Percentiles rank a stretch among this genome's conserved stretches.
Conservation (phyloP, 2,329 filamentous ascomycete species). For the Fusarium transvaalense region DNA sequence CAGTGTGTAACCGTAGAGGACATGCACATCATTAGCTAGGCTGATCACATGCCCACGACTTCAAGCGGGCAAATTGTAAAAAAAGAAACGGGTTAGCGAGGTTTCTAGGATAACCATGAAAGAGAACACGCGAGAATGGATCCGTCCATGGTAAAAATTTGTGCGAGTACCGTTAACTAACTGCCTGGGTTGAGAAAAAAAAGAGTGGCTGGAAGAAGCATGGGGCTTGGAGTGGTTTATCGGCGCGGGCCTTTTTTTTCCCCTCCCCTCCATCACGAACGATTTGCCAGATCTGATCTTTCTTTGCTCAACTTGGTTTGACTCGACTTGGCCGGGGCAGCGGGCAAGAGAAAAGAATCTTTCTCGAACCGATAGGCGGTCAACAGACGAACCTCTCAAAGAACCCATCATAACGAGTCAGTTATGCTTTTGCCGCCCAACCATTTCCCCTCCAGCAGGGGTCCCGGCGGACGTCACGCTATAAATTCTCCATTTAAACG, state of each 20-base stretch:
- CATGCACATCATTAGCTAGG: background rate
- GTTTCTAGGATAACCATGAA: constrained; percentile 8
- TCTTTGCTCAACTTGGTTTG: background rate
- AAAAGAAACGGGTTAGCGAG: constrained; percentile 4
- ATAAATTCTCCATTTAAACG: constrained; percentile 1
- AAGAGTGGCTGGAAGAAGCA: constrained; percentile 30
- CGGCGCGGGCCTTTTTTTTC: constrained; percentile 29
- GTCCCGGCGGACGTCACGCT: constrained; percentile 4
- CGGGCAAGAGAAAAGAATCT: background rate
- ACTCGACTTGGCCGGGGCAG: constrained; percentile 25
- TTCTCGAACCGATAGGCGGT: constrained; percentile 5
- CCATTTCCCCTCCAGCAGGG: constrained; percentile 21
- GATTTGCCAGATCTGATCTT: constrained; percentile 9
- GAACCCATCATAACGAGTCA: constrained; percentile 25
- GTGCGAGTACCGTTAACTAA: constrained; percentile 6
- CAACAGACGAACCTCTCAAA: background rate
- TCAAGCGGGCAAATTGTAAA: constrained; percentile 22
- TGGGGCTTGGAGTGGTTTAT: constrained; percentile 24
- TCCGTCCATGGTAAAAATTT: constrained; percentile 1
- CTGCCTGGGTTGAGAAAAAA: background rate
- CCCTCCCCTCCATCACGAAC: constrained; percentile 11
- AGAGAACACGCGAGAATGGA: constrained; percentile 31
- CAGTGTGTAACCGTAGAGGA: background rate
- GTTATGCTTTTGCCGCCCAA: constrained; percentile 9
- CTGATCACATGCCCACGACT: constrained; percentile 27